Percentiles rank a stretch among this genome's conserved stretches.
Conservation (phyloP, 352 stramenopile genomes). For the Plasmopara muralis region DNA sequence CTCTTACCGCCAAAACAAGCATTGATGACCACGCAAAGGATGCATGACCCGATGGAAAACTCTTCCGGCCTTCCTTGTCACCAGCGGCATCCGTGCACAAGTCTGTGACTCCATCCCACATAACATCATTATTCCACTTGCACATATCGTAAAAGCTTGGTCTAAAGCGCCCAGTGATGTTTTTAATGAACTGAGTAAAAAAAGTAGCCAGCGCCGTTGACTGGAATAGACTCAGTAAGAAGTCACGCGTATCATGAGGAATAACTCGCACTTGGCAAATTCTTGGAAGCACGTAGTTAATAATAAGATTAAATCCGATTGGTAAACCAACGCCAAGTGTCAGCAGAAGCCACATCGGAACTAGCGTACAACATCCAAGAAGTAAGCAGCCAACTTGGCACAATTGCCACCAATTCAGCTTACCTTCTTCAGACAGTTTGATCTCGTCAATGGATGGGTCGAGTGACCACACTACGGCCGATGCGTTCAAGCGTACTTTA, state of each 20-base stretch:
- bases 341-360: conserved; percentile 44
- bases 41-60: conserved; percentile 74
- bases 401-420: background rate
- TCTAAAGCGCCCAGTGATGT: conserved; percentile 69
- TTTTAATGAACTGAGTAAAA: conserved; percentile 75
- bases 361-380: conserved; percentile 16
- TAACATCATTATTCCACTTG: conserved; percentile 52
- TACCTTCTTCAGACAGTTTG: conserved; percentile 40
- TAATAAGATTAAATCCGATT: conserved; percentile 37
- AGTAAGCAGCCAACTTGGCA: background rate
- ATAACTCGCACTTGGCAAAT: conserved; percentile 47
- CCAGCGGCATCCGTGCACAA: conserved; percentile 48
- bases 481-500: conserved; percentile 38
- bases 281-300: conserved; percentile 59
- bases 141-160: conserved; percentile 83
- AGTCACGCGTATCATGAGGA: conserved; percentile 67
- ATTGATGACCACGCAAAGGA: conserved; percentile 69
- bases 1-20: conserved; percentile 63
- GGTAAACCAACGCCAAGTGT: conserved; percentile 29
- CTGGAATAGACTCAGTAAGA: conserved; percentile 61
- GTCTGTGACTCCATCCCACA: conserved; percentile 75
- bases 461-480: conserved; percentile 31
- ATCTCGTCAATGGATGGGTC: conserved; percentile 46
- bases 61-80: conserved; percentile 71
- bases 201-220: conserved; percentile 39